Percentiles rank a stretch among this genome's conserved stretches.
Evolutionary conservation across 352 stramenopile species (phyloP).

Genomic region (Globisporangium acanthophoron): DNA sequence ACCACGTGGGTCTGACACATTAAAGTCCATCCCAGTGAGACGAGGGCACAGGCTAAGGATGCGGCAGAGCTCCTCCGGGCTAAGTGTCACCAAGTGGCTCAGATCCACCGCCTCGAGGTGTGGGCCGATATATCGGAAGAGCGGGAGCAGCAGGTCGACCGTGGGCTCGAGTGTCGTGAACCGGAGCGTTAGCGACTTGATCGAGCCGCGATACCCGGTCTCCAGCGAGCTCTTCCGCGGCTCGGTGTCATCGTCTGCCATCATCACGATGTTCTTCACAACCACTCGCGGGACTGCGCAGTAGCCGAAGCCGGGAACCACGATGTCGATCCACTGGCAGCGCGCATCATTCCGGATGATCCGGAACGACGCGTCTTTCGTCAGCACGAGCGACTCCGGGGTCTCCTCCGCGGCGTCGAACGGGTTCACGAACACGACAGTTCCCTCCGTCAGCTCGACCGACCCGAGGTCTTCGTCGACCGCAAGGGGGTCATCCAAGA

Average conservation of each 20-base stretch:
- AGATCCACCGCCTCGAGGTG: not conserved
- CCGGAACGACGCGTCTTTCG: not conserved
- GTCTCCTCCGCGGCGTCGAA: not conserved
- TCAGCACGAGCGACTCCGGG: not conserved
- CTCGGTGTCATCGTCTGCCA: not conserved
- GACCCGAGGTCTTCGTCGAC: not conserved
- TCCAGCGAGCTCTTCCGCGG: not conserved
- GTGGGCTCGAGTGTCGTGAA: not conserved
- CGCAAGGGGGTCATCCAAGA: not conserved
- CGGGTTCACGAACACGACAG: not conserved
- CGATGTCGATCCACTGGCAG: constrained; percentile 3
- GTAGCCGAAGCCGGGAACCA: constrained; percentile 1
- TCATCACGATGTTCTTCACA: not conserved
- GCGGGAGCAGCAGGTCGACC: not conserved
- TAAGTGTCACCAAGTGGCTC: not conserved
- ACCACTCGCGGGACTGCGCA: not conserved
- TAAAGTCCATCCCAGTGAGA: not conserved
- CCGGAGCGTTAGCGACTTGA: not conserved
- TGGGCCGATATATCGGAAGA: constrained; percentile 1
- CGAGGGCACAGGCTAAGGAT: not conserved
- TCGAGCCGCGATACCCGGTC: not conserved
- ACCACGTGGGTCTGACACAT: not conserved
- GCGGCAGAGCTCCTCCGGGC: not conserved
- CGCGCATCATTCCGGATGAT: constrained; percentile 1
- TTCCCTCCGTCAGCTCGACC: not conserved